These are phyloP conservation scores for Arabis alpina DNA, from an alignment of 345 rosid species.

Conservation along the genomic window DNA sequence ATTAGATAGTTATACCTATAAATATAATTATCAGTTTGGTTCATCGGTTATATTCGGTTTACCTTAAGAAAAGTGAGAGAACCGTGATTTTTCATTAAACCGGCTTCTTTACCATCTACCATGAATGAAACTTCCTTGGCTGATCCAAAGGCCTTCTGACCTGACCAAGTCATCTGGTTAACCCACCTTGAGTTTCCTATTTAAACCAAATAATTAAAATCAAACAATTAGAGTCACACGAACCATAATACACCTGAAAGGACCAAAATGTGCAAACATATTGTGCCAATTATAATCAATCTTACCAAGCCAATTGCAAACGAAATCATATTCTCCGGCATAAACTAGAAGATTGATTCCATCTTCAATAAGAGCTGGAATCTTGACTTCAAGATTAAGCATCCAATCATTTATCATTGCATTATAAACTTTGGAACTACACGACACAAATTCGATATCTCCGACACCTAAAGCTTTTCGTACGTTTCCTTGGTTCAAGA, in stretches of 20 bases:
- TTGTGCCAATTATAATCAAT: not conserved
- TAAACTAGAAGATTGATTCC: conserved; percentile 72
- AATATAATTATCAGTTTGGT: too few relatives aligned
- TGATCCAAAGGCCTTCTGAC: conserved; percentile 56
- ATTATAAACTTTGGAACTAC: conserved; percentile 59
- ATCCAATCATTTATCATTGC: conserved; percentile 74
- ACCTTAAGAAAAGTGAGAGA: conserved; percentile 83
- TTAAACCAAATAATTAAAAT: not conserved
- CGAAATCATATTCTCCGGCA: conserved; percentile 87
- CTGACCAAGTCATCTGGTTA: conserved; percentile 76
- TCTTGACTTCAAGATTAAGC: conserved; percentile 68
- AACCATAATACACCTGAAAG: conserved; percentile 5
- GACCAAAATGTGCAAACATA: conserved; percentile 2
- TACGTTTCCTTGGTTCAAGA: conserved; percentile 59
- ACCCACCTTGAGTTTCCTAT: conserved; percentile 91
- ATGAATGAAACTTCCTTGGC: conserved; percentile 57
- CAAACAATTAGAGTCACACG: not conserved
- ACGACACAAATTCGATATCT: conserved; percentile 63
- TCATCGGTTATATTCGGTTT: not conserved
- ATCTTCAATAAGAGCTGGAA: conserved; percentile 73
- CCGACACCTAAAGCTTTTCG: conserved; percentile 72
- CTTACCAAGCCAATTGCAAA: conserved; percentile 93
- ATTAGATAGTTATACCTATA: too few relatives aligned
- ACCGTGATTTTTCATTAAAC: conserved; percentile 67
- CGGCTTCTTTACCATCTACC: conserved; percentile 66